Evolutionary conservation across 2,329 filamentous ascomycete species (phyloP), one percentile per base, ranked within the genome.

Genomic region (Metarhizium sp.): DNA sequence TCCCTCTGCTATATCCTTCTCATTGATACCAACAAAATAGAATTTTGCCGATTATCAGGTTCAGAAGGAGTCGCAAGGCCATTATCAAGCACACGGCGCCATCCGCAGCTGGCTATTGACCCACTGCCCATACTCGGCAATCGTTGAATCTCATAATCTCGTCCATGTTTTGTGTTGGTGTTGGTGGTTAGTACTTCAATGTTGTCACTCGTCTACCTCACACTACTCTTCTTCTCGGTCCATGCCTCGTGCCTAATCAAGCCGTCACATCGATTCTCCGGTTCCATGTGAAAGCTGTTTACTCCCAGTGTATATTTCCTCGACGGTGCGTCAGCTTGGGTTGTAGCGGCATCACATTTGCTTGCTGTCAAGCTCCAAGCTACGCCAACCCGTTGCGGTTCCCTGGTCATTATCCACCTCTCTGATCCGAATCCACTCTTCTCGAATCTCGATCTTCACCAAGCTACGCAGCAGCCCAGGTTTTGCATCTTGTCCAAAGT

Each of bases 391-490:
- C n/a, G 16, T 45, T 45, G n/a, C n/a, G 18, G n/a, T 45, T 45
- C n/a, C 42, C 42, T 45, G 6, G 42, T 20, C 42, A 20, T 10
- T 45, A 2, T 20, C n/a, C 42, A 45, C 42, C 16, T 16, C 42
- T 20, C 42, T 45, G 42, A 45, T 45, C 38, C 18, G 13, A 50
- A 55, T 55, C 56, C 52, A 52, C 50, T 47, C 50, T 25, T 38
- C 45, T 36, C 34, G 57, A 62, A 65, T 62, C 62, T 65, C 65
- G 61, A 67, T 67, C 62, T 63, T 59, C 42, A 45, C 42, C n/a
- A 45, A 45, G 38, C 38, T 40, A 40, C 42, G 6, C 6, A 10
- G 42, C 43, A 52, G 32, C 43, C 50, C 30, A 42, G 4, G 34
- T 45, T 20, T 16, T 52, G 38, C 50, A 52, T 20, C 51, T 46